phyloP scores from a whole-genome alignment of 2,329 filamentous ascomycete genomes.

The Colletotrichum sp. region DNA sequence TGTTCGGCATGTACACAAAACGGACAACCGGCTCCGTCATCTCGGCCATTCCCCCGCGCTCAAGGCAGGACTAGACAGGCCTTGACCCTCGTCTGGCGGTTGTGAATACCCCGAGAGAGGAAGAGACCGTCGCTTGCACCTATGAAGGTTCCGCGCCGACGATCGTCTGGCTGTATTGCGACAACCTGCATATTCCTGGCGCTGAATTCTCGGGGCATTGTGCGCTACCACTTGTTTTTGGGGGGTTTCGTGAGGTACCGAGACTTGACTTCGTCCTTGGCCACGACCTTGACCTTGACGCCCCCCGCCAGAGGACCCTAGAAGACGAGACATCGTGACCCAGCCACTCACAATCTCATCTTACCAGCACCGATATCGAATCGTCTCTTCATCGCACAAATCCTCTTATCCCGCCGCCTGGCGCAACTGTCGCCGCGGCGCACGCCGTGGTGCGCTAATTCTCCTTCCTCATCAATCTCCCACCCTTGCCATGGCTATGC shows the following conservation, averaged over 20 bases:
- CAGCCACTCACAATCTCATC: slow-evolving; percentile 10
- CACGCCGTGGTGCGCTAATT: neutral
- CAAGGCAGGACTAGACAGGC: neutral
- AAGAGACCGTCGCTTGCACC: slow-evolving; percentile 1
- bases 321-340: neutral
- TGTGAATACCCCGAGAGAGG: slow-evolving; percentile 5
- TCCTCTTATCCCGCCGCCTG: neutral
- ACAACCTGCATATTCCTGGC: slow-evolving; percentile 19
- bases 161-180: slow-evolving; percentile 15
- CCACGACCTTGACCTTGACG: neutral
- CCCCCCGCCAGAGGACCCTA: neutral
- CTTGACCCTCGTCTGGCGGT: slow-evolving; percentile 3
- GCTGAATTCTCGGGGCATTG: neutral
- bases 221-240: neutral
- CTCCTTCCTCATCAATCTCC: neutral
- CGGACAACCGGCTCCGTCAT: neutral
- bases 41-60: neutral
- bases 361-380: neutral
- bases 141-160: slow-evolving; percentile 8
- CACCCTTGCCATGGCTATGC: slow-evolving; percentile 12
- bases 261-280: neutral
- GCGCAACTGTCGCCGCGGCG: neutral
- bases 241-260: neutral
- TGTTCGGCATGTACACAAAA: neutral
- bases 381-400: neutral